A percentile compares a stretch with the other conserved stretches of the same genome.
Conservation (phyloP, 2,329 filamentous ascomycete genomes). For the Escovopsis sp. region DNA sequence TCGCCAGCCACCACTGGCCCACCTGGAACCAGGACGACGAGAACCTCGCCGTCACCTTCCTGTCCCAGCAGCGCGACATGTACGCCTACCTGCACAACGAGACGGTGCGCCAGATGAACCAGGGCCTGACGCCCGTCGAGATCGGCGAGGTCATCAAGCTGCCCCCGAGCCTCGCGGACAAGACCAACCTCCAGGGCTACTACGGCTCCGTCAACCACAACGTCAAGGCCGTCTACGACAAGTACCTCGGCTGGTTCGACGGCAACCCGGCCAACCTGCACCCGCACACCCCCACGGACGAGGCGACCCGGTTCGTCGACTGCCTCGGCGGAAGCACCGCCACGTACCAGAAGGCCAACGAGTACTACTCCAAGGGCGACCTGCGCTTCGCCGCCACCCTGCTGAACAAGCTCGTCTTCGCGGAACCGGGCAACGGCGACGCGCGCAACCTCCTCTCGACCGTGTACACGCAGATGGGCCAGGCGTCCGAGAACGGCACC, state of each 20-base stretch:
- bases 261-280: slow-evolving; percentile 6
- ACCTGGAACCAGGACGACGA: slow-evolving; percentile 19
- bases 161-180: slow-evolving; percentile 16
- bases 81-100: slow-evolving; percentile 27
- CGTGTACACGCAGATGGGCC: slow-evolving; percentile 11
- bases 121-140: slow-evolving; percentile 21
- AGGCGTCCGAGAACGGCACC: not conserved
- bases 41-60: slow-evolving; percentile 9
- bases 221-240: slow-evolving; percentile 13
- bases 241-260: slow-evolving; percentile 7
- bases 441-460: slow-evolving; percentile 14
- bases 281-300: slow-evolving; percentile 9
- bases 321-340: slow-evolving; percentile 21
- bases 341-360: slow-evolving; percentile 16
- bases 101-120: slow-evolving; percentile 23
- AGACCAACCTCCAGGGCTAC: slow-evolving; percentile 16
- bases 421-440: slow-evolving; percentile 10
- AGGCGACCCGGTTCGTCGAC: slow-evolving; percentile 20
- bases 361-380: slow-evolving; percentile 16
- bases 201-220: slow-evolving; percentile 22
- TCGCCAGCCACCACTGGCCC: slow-evolving; percentile 27
- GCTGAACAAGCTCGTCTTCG: slow-evolving; percentile 20
- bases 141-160: slow-evolving; percentile 24
- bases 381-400: slow-evolving; percentile 25
- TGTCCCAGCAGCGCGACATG: slow-evolving; percentile 23